These are phyloP conservation scores for Mycosphaerella arachidis DNA, from an alignment of 2,329 filamentous ascomycete species.

Conservation along the genomic window DNA sequence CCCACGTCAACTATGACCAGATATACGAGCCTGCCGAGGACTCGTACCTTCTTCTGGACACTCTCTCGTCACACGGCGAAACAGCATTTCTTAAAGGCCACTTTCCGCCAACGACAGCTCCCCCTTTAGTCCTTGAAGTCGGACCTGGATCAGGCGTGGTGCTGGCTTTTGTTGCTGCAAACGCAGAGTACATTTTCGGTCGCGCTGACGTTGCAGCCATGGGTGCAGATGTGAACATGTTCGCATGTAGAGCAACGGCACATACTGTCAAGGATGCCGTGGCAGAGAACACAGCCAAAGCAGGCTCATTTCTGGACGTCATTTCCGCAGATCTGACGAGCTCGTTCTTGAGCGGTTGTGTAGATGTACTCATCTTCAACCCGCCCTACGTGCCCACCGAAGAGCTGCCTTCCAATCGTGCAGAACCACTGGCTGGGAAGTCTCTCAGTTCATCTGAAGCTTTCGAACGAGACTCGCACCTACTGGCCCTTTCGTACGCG, in stretches of 20 bases:
- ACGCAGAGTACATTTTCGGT: slow-evolving; percentile 69
- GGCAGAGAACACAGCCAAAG: slow-evolving; percentile 18
- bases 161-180: slow-evolving; percentile 78
- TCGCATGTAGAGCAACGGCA: slow-evolving; percentile 72
- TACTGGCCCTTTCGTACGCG: slow-evolving; percentile 82
- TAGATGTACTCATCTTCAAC: slow-evolving; percentile 92
- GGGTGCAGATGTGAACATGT: slow-evolving; percentile 78
- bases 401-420: slow-evolving; percentile 43
- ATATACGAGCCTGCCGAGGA: slow-evolving; percentile 97
- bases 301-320: slow-evolving; percentile 58
- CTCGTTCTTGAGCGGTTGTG: slow-evolving; percentile 52
- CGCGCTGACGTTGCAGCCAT: slow-evolving; percentile 65
- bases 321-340: slow-evolving; percentile 66
- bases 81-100: slow-evolving; percentile 61
- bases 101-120: slow-evolving; percentile 45
- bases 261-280: slow-evolving; percentile 60
- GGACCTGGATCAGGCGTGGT: slow-evolving; percentile 91
- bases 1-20: slow-evolving; percentile 80
- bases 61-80: slow-evolving; percentile 69
- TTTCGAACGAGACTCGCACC: slow-evolving; percentile 77
- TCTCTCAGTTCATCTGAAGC: slow-evolving; percentile 16
- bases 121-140: slow-evolving; percentile 70
- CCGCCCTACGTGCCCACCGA: slow-evolving; percentile 92
- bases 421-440: slow-evolving; percentile 6
- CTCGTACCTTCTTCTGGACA: slow-evolving; percentile 90